Conservation (phyloP, 495 filamentous ascomycete species). For the Tuber melanosporum region DNA sequence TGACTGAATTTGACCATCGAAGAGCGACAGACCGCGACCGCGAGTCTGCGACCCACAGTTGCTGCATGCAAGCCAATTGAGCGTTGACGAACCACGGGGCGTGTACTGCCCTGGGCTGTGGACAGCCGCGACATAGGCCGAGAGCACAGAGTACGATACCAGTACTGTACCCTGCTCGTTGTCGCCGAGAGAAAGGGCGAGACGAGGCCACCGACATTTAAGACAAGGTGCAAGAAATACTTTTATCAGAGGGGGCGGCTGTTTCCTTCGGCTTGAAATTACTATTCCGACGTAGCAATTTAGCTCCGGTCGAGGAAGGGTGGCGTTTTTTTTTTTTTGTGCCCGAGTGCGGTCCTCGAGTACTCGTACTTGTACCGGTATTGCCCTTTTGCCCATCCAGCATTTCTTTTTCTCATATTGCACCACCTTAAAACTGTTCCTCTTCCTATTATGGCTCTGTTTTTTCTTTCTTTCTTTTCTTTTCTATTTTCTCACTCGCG, state of each 20-base stretch:
- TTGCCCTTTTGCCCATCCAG: too few species aligned
- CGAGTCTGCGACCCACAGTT: conserved; percentile 21
- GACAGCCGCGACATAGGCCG: conserved; percentile 31
- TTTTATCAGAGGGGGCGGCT: conserved; percentile 13
- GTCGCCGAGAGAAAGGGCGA: conserved; percentile 30
- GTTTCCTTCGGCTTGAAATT: conserved; percentile 32
- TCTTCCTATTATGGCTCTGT: background rate
- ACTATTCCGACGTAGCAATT: conserved; percentile 22
- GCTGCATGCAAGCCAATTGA: conserved; percentile 37
- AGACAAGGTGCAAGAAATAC: background rate
- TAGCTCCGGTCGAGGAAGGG: background rate
- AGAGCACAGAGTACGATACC: conserved; percentile 8
- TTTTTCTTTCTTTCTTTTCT: background rate
- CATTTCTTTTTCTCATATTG: background rate
- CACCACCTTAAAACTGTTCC: background rate
- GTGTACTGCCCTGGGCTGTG: conserved; percentile 1
- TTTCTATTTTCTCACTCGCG: background rate
- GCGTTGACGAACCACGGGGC: conserved; percentile 35
- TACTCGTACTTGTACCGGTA: too few species aligned
- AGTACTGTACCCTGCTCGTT: conserved; percentile 13
- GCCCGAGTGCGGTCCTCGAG: background rate
- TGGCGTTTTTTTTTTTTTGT: conserved; percentile 1
- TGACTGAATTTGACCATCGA: conserved; percentile 15
- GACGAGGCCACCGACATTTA: conserved; percentile 16
- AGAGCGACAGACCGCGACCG: conserved; percentile 24